Base-by-base conservation (phyloP, 495 filamentous ascomycete species). In the Durotheca rogersii region DNA sequence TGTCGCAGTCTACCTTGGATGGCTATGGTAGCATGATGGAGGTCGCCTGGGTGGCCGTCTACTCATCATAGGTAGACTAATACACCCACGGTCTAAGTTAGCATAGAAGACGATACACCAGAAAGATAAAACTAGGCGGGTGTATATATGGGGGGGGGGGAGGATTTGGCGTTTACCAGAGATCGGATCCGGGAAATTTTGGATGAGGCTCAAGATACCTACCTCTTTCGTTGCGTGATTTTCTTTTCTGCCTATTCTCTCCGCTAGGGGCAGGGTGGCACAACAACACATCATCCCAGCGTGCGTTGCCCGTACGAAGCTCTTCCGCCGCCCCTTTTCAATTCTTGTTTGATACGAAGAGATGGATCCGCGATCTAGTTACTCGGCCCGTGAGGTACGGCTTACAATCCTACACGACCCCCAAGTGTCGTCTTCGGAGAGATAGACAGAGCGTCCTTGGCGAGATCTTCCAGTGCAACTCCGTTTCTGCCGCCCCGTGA, bases 1-100 rank as follows among this genome's bases (percentile, higher is more conserved):
- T 5, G 1, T 44, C 16, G 53, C 17, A 59, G 51, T 48, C 51
- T 27, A 77, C 74, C 7, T 30, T 46, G 3, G 70, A 66, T 45
- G 67, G 73, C 35, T 77, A 68, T 36, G 71, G 70, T 18, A 68
- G 65, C 56, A 76, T 77, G 74, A 73, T 77, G 73, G 74, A 76
- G 53, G 71, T 75, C 12, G 63, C 70, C 33, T 75, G 71, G 57
- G 73, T 75, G 16, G 70, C 67, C 25, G 67, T 77, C 20, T 73
- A 71, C 48, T 61, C 41, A 4, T 59, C 66, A 4, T 66, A 66
- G 47, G 42, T 38, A 20, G n/a, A n/a, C n/a, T n/a, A n/a, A n/a
- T n/a, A 20, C 16, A 42, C 36, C 19, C 16, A 27, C 9, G 4
- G 9, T 4, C 36, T 31, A 27, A 12, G 31, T 15, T 6, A 6